phyloP scores from a whole-genome alignment of 495 filamentous ascomycete genomes.

The Penicillium taxi region DNA sequence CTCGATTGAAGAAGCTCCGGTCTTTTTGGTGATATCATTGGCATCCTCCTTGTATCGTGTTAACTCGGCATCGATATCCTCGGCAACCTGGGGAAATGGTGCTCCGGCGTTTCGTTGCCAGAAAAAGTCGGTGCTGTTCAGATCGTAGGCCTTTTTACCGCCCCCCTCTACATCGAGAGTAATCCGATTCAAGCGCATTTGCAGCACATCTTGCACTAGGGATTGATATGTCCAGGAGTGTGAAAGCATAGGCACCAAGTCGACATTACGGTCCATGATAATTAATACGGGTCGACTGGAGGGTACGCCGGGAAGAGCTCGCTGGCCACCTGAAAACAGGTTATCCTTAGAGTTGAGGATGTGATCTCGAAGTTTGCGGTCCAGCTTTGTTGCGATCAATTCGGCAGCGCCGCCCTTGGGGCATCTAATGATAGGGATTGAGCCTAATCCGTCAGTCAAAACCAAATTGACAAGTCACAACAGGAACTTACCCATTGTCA shows the following conservation, averaged over 20 bases:
- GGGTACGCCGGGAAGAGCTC: slow-evolving; percentile 49
- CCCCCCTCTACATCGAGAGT: slow-evolving; percentile 81
- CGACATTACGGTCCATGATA: slow-evolving; percentile 89
- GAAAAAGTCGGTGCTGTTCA: slow-evolving; percentile 91
- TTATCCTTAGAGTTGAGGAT: slow-evolving; percentile 96
- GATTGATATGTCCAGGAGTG: slow-evolving; percentile 99
- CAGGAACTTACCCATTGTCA: slow-evolving; percentile 75
- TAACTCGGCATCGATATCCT: slow-evolving; percentile 89
- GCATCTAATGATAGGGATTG: slow-evolving; percentile 89
- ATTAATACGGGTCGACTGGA: slow-evolving; percentile 75
- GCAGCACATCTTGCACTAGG: slow-evolving; percentile 86
- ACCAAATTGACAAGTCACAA: not conserved
- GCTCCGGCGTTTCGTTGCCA: slow-evolving; percentile 90
- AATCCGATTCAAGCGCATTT: slow-evolving; percentile 94
- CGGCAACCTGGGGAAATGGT: slow-evolving; percentile 93
- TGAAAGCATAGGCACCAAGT: slow-evolving; percentile 95
- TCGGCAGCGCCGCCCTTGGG: slow-evolving; percentile 90
- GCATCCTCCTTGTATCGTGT: slow-evolving; percentile 94
- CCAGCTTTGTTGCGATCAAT: slow-evolving; percentile 86
- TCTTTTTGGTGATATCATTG: slow-evolving; percentile 88
- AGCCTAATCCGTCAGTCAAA: slow-evolving; percentile 38
- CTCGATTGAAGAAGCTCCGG: slow-evolving; percentile 85
- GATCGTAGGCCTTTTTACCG: slow-evolving; percentile 79
- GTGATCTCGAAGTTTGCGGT: slow-evolving; percentile 92
- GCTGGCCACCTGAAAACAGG: slow-evolving; percentile 59